phyloP scores from a whole-genome alignment of 352 stramenopile genomes.

The Pythium scleroteichum region DNA sequence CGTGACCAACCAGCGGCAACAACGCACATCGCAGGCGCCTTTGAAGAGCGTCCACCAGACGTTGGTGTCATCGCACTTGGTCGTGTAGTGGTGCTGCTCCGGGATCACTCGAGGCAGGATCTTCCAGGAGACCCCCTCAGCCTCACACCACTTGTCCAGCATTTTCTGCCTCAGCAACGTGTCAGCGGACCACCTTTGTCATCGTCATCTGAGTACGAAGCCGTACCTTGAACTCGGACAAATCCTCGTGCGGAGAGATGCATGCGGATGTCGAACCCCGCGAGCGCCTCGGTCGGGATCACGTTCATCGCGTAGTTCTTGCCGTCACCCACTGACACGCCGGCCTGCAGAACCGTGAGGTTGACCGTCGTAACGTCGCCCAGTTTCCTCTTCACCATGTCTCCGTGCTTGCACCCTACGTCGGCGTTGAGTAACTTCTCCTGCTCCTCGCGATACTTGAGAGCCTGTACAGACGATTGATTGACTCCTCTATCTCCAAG shows the following conservation, averaged over 20 bases:
- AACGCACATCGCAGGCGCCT: constrained; percentile 28
- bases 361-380: constrained; percentile 96
- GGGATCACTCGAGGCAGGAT: constrained; percentile 38
- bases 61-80: constrained; percentile 48
- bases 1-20: background rate
- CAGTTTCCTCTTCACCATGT: constrained; percentile 90
- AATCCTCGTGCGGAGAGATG: constrained; percentile 90
- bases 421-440: constrained; percentile 72
- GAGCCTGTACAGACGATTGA: constrained; percentile 34
- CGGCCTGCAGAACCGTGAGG: constrained; percentile 92
- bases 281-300: constrained; percentile 89
- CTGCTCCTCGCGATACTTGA: constrained; percentile 32
- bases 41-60: constrained; percentile 59
- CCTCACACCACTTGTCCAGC: constrained; percentile 90
- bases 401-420: constrained; percentile 86
- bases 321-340: constrained; percentile 80
- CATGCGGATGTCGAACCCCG: constrained; percentile 96
- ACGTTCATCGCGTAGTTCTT: constrained; percentile 92
- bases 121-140: constrained; percentile 83
- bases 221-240: constrained; percentile 71
- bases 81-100: constrained; percentile 58
- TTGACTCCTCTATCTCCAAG: no score
- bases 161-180: constrained; percentile 39
- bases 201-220: background rate
- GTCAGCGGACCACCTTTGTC: no score